A percentile compares a stretch with the other conserved stretches of the same genome.
Evolutionary conservation across 257 asterid species (phyloP).

Genomic region (Oldenlandia corymbosa): DNA sequence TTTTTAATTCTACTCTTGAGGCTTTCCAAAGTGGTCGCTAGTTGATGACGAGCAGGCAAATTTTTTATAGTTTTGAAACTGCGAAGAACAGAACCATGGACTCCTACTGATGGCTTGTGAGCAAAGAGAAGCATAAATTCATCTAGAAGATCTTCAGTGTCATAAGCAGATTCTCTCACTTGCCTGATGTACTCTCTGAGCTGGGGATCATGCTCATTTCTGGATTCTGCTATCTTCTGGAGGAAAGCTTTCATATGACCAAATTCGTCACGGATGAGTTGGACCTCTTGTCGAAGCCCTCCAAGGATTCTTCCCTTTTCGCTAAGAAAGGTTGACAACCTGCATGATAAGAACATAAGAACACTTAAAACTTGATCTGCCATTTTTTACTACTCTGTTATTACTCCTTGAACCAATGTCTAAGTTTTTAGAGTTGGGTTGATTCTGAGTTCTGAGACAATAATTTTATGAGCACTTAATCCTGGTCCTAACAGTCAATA

Average conservation of each 20-base stretch:
- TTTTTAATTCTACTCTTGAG: neutral
- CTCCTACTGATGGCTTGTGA: neutral
- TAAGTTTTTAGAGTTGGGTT: neutral
- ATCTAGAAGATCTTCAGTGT: conserved; percentile 3
- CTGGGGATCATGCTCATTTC: neutral
- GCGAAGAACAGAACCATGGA: neutral
- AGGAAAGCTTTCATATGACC: conserved; percentile 8
- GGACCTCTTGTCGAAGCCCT: conserved; percentile 9
- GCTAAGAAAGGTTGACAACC: neutral
- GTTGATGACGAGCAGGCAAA: neutral
- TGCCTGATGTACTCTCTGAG: neutral
- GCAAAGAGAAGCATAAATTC: neutral
- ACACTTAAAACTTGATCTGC: neutral
- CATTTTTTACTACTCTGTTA: neutral
- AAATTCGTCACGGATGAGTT: neutral
- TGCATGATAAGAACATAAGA: neutral
- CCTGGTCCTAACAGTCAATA: neutral
- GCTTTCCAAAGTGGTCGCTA: neutral
- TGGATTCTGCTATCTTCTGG: neutral
- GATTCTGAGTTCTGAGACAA: neutral
- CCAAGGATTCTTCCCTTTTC: conserved; percentile 5
- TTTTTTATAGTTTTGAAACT: neutral
- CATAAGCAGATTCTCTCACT: neutral
- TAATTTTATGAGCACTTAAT: neutral
- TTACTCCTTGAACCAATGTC: too few species aligned